These are phyloP conservation scores for Phytophthora aleatoria DNA, from an alignment of 352 stramenopile species.

Conservation along the genomic window DNA sequence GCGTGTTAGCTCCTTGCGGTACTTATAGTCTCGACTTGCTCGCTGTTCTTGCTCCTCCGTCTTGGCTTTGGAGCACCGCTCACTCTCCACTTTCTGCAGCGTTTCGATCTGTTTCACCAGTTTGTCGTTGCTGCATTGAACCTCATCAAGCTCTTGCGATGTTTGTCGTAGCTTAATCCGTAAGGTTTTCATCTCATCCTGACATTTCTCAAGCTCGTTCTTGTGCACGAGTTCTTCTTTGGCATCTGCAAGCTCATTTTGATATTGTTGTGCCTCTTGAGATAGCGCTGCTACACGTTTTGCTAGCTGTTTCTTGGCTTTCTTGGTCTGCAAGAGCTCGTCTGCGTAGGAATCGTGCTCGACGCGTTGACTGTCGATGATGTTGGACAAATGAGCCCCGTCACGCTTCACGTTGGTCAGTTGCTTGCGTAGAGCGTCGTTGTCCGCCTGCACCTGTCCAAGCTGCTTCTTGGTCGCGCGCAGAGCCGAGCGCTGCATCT, in stretches of 20 bases:
- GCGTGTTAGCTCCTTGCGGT: conserved; percentile 45
- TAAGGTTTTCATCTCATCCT: conserved; percentile 26
- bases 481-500: conserved; percentile 37
- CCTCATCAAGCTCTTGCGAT: conserved; percentile 11
- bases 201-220: conserved; percentile 40
- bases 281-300: conserved; percentile 7
- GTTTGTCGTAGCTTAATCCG: conserved; percentile 28
- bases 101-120: conserved; percentile 25
- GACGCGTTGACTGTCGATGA: conserved; percentile 49
- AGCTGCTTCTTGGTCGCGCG: conserved; percentile 50
- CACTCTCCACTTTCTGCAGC: conserved; percentile 9
- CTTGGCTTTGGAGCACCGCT: conserved; percentile 9
- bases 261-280: conserved; percentile 27
- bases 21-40: conserved; percentile 28
- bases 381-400: conserved; percentile 40
- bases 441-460: conserved; percentile 33
- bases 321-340: conserved; percentile 29
- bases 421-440: conserved; percentile 46
- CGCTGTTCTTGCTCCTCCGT: conserved; percentile 30
- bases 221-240: conserved; percentile 45
- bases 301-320: conserved; percentile 30
- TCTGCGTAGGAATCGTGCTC: conserved; percentile 32
- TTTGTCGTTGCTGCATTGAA: conserved; percentile 15
- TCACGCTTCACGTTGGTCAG: conserved; percentile 43
- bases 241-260: conserved; percentile 31